Base-by-base conservation (phyloP, 2,329 filamentous ascomycete species). In the Aspergillus caelatus region DNA sequence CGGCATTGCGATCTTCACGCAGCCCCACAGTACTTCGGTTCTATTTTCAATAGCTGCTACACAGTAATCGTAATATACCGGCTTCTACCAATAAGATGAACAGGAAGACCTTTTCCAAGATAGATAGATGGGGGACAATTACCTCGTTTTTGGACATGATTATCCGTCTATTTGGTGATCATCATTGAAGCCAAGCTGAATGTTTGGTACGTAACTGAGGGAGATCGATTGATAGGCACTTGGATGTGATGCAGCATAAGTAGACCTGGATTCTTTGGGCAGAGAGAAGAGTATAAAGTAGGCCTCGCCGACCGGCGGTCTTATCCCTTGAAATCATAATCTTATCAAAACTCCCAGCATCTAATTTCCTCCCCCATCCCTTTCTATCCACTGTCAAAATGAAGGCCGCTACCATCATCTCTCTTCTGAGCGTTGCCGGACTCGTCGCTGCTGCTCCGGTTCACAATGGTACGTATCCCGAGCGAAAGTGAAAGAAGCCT, bases 401-500 rank as follows among this genome's bases (percentile, higher is more conserved):
- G 61, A 62, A 59, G 56, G 41, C 48, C 56, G 34, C 48, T 32
- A 41, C 50, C 46, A 14, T 62, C 45, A 12, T 62, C n/a, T 62
- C 61, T 36, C 39, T 62, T 43, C 21, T 62, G 16, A 50, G 39
- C 56, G 46, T 55, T 32, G 14, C 61, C 14, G 61, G 61, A 30
- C 26, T 62, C 39, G 50, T 48, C 43, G 14, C 39, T 4, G 60
- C 60, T 34, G 60, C 54, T 28, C 60, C 54, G 5, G 26, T n/a
- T 30, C 7, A 8, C 32, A 55, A 36, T 16, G 52, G 52, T 55
- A 19, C 26, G 52, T 39, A 10, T 23, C n/a, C 6, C 14, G 4
- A 4, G 1, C 9, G 32, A 30, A 11, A n/a, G 1, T n/a, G 16
- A 14, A 30, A 5, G 48, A 32, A 1, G n/a, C 48, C 48, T 21